A percentile compares a stretch with the other conserved stretches of the same genome.
phyloP scores from a whole-genome alignment of 352 stramenopile species.

The Pythium pyrilobum region DNA sequence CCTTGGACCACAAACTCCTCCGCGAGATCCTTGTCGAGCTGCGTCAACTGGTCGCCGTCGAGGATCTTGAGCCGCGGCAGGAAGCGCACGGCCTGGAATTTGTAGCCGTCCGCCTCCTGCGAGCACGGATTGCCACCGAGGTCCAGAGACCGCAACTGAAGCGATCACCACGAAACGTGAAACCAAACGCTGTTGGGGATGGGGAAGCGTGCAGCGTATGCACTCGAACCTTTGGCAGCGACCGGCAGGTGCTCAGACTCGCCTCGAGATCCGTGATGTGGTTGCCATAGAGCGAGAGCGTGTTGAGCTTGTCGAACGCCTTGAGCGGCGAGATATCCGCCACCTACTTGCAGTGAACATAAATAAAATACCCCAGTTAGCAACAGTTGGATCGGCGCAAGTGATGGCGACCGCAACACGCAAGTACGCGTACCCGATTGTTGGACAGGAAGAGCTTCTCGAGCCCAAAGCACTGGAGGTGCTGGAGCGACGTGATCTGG shows the following conservation, averaged over 20 bases:
- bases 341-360: constrained; percentile 19
- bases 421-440: constrained; percentile 24
- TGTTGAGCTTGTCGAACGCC: constrained; percentile 23
- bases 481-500: constrained; percentile 25
- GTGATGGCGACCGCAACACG: too few relatives aligned
- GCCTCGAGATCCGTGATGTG: constrained; percentile 23
- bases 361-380: neutral
- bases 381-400: neutral
- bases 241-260: constrained; percentile 20
- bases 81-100: constrained; percentile 58
- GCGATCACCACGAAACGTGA: neutral
- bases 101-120: constrained; percentile 53
- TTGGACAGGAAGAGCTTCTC: constrained; percentile 37
- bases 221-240: constrained; percentile 29
- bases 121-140: constrained; percentile 74
- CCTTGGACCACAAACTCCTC: constrained; percentile 46
- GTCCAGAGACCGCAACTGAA: constrained; percentile 60
- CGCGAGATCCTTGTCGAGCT: constrained; percentile 66
- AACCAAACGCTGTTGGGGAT: too few relatives aligned
- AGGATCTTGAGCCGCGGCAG: constrained; percentile 60
- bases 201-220: too few relatives aligned
- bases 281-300: constrained; percentile 28
- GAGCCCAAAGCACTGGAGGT: constrained; percentile 27
- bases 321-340: constrained; percentile 22
- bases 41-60: constrained; percentile 68